phyloP scores from a whole-genome alignment of 2,329 filamentous ascomycete species.

The Pestalotiopsis sp. region DNA sequence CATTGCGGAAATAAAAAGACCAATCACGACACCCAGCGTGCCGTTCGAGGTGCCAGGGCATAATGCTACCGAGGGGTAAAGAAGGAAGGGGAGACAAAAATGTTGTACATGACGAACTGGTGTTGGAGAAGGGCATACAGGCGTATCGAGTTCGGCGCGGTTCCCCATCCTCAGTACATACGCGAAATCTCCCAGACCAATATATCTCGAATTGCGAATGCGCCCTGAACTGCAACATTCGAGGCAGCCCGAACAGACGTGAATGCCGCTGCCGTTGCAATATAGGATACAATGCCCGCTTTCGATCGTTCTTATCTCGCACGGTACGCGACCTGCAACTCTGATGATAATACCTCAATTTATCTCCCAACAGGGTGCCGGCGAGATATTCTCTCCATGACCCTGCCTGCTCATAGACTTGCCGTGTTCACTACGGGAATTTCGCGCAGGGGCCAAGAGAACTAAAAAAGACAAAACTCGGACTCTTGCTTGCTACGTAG shows the following conservation, averaged over 20 bases:
- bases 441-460: no score
- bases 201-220: background rate
- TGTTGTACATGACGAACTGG: background rate
- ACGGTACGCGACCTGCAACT: background rate
- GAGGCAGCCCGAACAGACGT: background rate
- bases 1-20: background rate
- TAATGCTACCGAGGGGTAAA: background rate
- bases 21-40: background rate
- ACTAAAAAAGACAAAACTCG: no score
- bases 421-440: no score
- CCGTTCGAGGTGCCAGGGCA: background rate
- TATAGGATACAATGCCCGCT: background rate
- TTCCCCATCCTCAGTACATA: background rate
- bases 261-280: background rate
- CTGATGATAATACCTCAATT: background rate
- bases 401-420: no score
- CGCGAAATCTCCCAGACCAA: background rate
- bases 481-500: no score
- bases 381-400: no score
- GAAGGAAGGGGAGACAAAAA: background rate
- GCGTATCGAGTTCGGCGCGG: background rate
- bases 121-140: background rate
- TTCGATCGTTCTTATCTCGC: background rate
- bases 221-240: background rate
- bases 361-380: background rate